These are phyloP conservation scores for Fonsecaea pugnacius DNA, from an alignment of 2,329 filamentous ascomycete species.

Conservation along the genomic window DNA sequence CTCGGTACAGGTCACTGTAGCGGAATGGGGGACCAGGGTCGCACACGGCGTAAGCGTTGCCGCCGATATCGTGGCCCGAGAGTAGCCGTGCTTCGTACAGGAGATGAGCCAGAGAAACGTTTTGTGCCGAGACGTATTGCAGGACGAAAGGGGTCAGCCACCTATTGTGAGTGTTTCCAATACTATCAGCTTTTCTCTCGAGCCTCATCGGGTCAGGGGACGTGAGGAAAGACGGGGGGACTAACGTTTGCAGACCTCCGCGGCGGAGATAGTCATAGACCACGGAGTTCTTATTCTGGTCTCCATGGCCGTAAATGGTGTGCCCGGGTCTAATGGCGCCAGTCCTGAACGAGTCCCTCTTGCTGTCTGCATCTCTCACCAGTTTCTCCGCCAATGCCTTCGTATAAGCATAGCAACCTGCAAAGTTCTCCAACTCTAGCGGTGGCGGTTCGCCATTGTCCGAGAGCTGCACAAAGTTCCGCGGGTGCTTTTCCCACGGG, in stretches of 20 bases:
- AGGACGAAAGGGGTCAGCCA: conserved; percentile 55
- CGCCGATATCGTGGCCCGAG: conserved; percentile 47
- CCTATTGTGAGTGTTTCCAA: conserved; percentile 25
- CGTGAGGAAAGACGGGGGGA: not conserved
- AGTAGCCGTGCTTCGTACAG: conserved; percentile 57
- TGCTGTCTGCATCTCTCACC: conserved; percentile 52
- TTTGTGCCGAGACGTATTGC: conserved; percentile 57
- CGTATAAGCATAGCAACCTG: conserved; percentile 53
- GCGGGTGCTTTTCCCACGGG: conserved; percentile 51
- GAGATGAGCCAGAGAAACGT: conserved; percentile 60
- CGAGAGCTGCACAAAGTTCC: conserved; percentile 52
- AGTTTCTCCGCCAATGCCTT: conserved; percentile 59
- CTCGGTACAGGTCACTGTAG: conserved; percentile 42
- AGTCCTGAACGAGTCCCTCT: conserved; percentile 52
- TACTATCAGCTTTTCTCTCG: not conserved
- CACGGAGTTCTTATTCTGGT: conserved; percentile 46
- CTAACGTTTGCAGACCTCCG: conserved; percentile 41
- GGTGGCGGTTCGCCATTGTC: conserved; percentile 48
- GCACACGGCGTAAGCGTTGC: conserved; percentile 57
- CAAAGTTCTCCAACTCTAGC: conserved; percentile 49
- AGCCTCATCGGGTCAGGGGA: not conserved
- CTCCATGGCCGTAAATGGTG: conserved; percentile 57
- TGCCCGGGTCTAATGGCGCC: conserved; percentile 61
- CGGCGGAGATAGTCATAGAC: conserved; percentile 48
- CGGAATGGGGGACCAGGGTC: conserved; percentile 54